Conservation (phyloP, 306 rosid species). For the Dalbergia cochinchinensis region DNA sequence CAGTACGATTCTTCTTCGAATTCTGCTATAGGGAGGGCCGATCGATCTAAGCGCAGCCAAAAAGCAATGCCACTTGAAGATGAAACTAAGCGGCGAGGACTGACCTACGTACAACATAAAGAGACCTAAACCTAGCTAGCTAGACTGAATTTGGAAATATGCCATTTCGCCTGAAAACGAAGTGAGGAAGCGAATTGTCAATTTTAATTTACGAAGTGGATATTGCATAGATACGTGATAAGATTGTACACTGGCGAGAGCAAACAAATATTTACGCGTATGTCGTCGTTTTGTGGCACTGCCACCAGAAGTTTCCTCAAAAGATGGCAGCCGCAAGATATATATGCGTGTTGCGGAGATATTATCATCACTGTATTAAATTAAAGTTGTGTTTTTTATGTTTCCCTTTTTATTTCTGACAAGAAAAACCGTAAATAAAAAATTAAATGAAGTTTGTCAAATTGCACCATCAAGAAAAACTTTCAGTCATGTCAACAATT, state of each 20-base stretch:
- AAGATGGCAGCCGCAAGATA: neutral
- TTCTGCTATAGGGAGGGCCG: neutral
- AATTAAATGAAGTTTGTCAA: too few species aligned
- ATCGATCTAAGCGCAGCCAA: neutral
- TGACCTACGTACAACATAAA: neutral
- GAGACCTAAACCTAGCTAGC: neutral
- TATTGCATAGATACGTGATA: neutral
- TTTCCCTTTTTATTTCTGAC: too few species aligned
- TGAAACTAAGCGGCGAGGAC: neutral
- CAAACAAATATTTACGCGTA: slow-evolving; percentile 11
- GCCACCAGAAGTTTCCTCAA: slow-evolving; percentile 9
- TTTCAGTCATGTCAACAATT: too few species aligned
- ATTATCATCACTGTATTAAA: too few species aligned
- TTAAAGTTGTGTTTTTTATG: neutral
- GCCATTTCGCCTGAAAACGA: slow-evolving; percentile 21
- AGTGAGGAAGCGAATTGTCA: neutral
- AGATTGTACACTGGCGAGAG: neutral
- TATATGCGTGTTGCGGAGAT: too few species aligned
- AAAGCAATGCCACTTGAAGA: slow-evolving; percentile 1
- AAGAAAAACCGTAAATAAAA: too few species aligned
- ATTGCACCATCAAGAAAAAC: too few species aligned
- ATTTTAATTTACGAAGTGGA: neutral
- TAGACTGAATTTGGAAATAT: neutral
- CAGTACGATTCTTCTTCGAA: slow-evolving; percentile 41
- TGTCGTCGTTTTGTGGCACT: neutral